Conservation (phyloP, 1,284 basidiomycete species). For the Ceratobasidium theobromae region DNA sequence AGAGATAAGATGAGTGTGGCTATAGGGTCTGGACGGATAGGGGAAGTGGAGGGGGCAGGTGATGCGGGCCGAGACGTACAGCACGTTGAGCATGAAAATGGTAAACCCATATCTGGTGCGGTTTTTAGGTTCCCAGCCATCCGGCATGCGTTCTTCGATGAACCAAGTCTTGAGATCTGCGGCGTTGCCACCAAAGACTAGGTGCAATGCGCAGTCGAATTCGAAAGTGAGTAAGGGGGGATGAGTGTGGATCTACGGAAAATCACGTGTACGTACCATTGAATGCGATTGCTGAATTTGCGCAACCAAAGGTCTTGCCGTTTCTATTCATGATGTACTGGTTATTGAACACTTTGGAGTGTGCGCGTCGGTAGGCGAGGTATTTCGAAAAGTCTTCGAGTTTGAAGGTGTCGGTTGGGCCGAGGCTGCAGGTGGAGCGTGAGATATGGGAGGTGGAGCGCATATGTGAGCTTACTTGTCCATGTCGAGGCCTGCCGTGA, state of each 20-base stretch:
- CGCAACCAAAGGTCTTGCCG: slow-evolving; percentile 2
- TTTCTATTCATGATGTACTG: slow-evolving; percentile 21
- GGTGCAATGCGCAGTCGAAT: not conserved
- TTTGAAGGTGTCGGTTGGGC: slow-evolving; percentile 16
- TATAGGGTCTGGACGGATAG: not conserved
- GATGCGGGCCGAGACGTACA: not conserved
- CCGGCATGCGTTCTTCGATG: slow-evolving; percentile 33
- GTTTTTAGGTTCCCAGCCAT: slow-evolving; percentile 27
- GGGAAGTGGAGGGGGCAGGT: not conserved
- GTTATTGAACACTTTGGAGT: slow-evolving; percentile 24
- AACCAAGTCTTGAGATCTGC: slow-evolving; percentile 32
- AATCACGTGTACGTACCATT: slow-evolving; percentile 24
- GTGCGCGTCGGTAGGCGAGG: slow-evolving; percentile 24
- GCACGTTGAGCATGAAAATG: slow-evolving; percentile 13
- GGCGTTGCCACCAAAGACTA: slow-evolving; percentile 30
- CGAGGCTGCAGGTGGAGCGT: not conserved
- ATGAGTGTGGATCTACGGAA: no score
- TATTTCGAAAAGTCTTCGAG: slow-evolving; percentile 16
- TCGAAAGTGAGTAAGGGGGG: not conserved
- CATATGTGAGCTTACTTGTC: slow-evolving; percentile 1
- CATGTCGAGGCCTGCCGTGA: slow-evolving; percentile 5
- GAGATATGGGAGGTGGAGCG: not conserved
- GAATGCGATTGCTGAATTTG: slow-evolving; percentile 18
- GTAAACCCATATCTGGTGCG: slow-evolving; percentile 28
- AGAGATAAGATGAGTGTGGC: not conserved